These are phyloP conservation scores for Populus pruinosa DNA, from an alignment of 345 rosid genomes.

Conservation along the genomic window DNA sequence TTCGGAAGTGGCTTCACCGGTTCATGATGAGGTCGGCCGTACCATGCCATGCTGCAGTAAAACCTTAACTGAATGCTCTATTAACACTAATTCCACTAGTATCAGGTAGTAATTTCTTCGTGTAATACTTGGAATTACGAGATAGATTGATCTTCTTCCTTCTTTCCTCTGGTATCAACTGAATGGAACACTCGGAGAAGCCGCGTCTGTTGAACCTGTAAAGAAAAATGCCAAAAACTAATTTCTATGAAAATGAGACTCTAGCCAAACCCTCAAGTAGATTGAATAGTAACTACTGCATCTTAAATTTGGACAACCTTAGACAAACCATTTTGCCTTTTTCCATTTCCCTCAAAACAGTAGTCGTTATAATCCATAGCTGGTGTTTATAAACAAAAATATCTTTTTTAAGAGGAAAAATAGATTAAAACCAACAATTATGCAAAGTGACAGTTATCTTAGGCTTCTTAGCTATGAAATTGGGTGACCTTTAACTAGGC, in stretches of 20 bases:
- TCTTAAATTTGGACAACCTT: neutral
- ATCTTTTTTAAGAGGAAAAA: neutral
- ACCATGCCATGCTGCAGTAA: no score
- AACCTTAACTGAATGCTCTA: slow-evolving; percentile 24
- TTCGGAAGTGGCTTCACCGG: no score
- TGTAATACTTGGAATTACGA: slow-evolving; percentile 76
- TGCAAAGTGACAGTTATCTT: neutral
- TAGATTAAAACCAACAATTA: neutral
- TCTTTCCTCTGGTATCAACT: slow-evolving; percentile 65
- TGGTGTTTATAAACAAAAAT: no score
- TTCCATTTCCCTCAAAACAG: neutral
- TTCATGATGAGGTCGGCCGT: no score
- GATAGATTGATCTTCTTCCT: slow-evolving; percentile 71
- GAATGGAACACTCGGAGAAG: slow-evolving; percentile 67
- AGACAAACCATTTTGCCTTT: neutral
- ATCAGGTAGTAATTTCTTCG: slow-evolving; percentile 72
- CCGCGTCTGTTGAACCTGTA: slow-evolving; percentile 80
- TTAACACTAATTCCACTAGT: slow-evolving; percentile 59
- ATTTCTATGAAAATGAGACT: neutral
- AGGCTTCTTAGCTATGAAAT: neutral
- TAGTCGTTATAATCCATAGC: no score
- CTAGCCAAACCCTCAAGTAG: neutral
- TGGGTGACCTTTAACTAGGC: neutral
- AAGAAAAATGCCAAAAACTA: slow-evolving; percentile 4
- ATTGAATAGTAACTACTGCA: neutral